A percentile compares a stretch with the other conserved stretches of the same genome.
Conservation (phyloP, 2,329 filamentous ascomycete genomes). For the Trichoderma sp. region DNA sequence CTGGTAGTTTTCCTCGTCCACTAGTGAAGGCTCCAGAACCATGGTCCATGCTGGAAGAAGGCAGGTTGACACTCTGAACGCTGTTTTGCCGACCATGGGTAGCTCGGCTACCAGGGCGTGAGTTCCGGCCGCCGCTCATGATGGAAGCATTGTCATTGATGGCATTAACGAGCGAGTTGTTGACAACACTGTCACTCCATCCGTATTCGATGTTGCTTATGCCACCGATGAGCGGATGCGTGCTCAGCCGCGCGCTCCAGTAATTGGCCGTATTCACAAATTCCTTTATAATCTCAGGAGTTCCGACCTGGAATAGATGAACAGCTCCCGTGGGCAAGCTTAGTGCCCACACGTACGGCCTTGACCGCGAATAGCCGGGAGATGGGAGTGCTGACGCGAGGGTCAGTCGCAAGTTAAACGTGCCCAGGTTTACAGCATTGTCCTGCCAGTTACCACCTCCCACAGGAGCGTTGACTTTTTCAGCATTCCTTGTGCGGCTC, state of each 20-base stretch:
- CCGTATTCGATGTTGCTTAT: slow-evolving; percentile 98
- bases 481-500: slow-evolving; percentile 51
- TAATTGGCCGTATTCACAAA: slow-evolving; percentile 96
- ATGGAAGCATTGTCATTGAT: slow-evolving; percentile 46
- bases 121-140: slow-evolving; percentile 35
- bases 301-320: slow-evolving; percentile 97
- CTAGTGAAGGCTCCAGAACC: slow-evolving; percentile 49
- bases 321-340: slow-evolving; percentile 90
- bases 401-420: slow-evolving; percentile 85
- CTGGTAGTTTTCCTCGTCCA: slow-evolving; percentile 64
- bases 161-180: slow-evolving; percentile 52
- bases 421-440: slow-evolving; percentile 85
- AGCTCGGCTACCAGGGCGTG: slow-evolving; percentile 53
- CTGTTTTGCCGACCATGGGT: slow-evolving; percentile 42
- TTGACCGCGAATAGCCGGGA: slow-evolving; percentile 86
- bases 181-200: slow-evolving; percentile 84
- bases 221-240: slow-evolving; percentile 86
- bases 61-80: slow-evolving; percentile 51
- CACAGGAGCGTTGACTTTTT: slow-evolving; percentile 62
- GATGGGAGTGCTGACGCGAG: slow-evolving; percentile 86
- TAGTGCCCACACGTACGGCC: slow-evolving; percentile 91
- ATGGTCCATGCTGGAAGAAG: slow-evolving; percentile 62
- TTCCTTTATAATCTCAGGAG: slow-evolving; percentile 88
- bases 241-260: slow-evolving; percentile 92
- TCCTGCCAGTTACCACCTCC: slow-evolving; percentile 98